phyloP scores from a whole-genome alignment of 495 filamentous ascomycete species.

The Parathielavia appendiculata region DNA sequence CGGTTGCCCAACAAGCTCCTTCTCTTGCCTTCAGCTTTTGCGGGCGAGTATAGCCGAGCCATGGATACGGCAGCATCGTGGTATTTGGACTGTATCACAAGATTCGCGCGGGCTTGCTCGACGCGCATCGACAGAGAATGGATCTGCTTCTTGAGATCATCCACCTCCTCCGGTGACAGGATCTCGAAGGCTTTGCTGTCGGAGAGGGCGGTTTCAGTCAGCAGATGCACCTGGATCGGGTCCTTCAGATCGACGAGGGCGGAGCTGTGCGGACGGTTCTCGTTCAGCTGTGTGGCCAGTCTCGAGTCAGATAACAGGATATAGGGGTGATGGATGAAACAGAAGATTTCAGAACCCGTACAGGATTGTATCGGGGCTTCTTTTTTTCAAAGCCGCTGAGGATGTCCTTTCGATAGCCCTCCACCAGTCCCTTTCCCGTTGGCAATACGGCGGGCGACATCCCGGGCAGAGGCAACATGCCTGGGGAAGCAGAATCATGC shows the following conservation, averaged over 20 bases:
- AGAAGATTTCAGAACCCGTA: conserved; percentile 26
- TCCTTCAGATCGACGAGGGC: conserved; percentile 48
- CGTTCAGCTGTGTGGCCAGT: conserved; percentile 30
- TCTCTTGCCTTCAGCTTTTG: conserved; percentile 36
- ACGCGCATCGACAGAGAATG: conserved; percentile 64
- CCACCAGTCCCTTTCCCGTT: conserved; percentile 36
- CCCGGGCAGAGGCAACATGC: conserved; percentile 10
- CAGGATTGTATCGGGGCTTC: conserved; percentile 44
- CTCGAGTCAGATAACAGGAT: conserved; percentile 2
- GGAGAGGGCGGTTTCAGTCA: conserved; percentile 87
- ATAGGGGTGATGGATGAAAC: not conserved
- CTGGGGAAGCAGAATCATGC: conserved; percentile 15
- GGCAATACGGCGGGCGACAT: conserved; percentile 25
- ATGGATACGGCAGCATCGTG: conserved; percentile 88
- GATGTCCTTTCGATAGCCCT: conserved; percentile 46
- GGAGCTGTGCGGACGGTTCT: conserved; percentile 37
- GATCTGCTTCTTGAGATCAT: conserved; percentile 81
- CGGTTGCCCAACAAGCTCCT: conserved; percentile 52
- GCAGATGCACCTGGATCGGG: conserved; percentile 66
- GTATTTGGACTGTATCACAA: conserved; percentile 88
- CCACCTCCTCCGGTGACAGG: conserved; percentile 83
- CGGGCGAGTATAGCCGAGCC: conserved; percentile 61
- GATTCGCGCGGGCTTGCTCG: conserved; percentile 70
- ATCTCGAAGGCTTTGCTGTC: conserved; percentile 82
- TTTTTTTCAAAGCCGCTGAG: conserved; percentile 42